Evolutionary conservation across 2,329 filamentous ascomycete species (phyloP).

Genomic region (Pseudocercospora macadamiae): DNA sequence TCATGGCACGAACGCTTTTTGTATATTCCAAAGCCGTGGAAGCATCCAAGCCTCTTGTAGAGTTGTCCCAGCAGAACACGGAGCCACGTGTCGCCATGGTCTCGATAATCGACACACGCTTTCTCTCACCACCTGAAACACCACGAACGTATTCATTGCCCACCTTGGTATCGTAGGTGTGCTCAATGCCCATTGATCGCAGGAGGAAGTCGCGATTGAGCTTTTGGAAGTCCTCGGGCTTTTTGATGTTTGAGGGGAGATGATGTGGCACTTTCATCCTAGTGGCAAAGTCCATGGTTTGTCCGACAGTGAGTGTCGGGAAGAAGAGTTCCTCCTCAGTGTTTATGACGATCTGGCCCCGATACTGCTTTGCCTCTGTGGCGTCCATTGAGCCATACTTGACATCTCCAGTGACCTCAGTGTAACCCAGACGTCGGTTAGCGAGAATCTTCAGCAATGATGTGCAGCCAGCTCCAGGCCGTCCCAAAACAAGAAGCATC

Average conservation of each 20-base stretch:
- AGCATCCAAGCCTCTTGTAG: conserved; percentile 67
- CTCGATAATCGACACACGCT: conserved; percentile 71
- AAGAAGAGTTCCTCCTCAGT: conserved; percentile 56
- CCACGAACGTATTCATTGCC: conserved; percentile 69
- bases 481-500: conserved; percentile 38
- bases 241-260: conserved; percentile 38
- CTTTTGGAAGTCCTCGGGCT: conserved; percentile 49
- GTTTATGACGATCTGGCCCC: conserved; percentile 51
- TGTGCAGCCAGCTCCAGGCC: conserved; percentile 56
- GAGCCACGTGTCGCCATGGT: conserved; percentile 60
- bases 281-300: conserved; percentile 60
- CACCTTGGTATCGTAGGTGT: conserved; percentile 67
- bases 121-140: conserved; percentile 69
- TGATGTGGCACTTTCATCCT: conserved; percentile 54
- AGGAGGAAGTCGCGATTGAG: conserved; percentile 60
- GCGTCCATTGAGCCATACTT: conserved; percentile 55
- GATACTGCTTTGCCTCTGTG: conserved; percentile 48
- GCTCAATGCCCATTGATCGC: conserved; percentile 59
- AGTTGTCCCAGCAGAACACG: conserved; percentile 70
- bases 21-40: conserved; percentile 60
- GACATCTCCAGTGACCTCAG: conserved; percentile 59
- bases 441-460: conserved; percentile 71
- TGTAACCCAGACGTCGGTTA: conserved; percentile 57
- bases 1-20: conserved; percentile 65
- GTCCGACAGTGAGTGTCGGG: conserved; percentile 59